phyloP scores from a whole-genome alignment of 148 eudicot species.

The Tetragonia tetragonoides region DNA sequence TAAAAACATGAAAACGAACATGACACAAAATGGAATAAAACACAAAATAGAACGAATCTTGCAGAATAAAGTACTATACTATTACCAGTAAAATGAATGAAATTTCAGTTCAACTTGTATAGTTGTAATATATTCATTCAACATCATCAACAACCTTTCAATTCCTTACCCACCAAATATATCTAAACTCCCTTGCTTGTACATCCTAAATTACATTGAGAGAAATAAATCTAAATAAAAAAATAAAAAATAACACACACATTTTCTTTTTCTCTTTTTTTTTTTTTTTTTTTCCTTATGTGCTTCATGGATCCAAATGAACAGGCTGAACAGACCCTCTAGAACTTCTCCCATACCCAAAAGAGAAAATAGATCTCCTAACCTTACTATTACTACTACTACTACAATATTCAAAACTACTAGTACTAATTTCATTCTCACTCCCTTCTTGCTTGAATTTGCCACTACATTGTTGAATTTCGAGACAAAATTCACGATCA shows the following conservation, averaged over 20 bases:
- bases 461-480: constrained; percentile 46
- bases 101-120: constrained; percentile 20
- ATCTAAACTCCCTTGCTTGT: not conserved
- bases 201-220: constrained; percentile 18
- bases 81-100: not conserved
- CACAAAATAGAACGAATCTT: not conserved
- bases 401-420: constrained; percentile 1
- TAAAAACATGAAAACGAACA: no score
- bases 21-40: no score
- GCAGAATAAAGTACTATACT: no score
- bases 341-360: constrained; percentile 58
- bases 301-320: constrained; percentile 40
- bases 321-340: constrained; percentile 56
- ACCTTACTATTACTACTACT: constrained; percentile 31
- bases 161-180: constrained; percentile 12
- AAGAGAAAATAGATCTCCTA: constrained; percentile 62
- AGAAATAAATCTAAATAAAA: not conserved
- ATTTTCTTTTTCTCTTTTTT: no score
- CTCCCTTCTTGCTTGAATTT: constrained; percentile 19
- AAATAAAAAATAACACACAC: not conserved
- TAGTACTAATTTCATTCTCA: constrained; percentile 18
- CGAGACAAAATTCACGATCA: constrained; percentile 48
- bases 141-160: constrained; percentile 10
- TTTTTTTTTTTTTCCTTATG: not conserved
- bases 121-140: no score